These are phyloP conservation scores for Daldinia sp. DNA, from an alignment of 2,329 filamentous ascomycete species.

Conservation along the genomic window DNA sequence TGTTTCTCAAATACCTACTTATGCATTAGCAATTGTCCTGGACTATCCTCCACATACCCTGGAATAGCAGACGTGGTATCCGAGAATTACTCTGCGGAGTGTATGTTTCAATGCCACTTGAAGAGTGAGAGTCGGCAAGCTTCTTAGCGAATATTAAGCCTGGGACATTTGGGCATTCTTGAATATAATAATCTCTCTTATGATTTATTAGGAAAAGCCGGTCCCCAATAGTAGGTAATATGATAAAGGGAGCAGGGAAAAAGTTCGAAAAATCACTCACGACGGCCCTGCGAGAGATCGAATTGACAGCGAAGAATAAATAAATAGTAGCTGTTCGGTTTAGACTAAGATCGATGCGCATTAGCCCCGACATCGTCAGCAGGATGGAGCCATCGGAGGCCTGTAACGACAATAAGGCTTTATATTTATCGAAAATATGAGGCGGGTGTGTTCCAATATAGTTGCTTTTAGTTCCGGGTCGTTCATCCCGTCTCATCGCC, in stretches of 20 bases:
- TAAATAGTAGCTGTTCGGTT: constrained; percentile 19
- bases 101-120: constrained; percentile 12
- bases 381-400: constrained; percentile 17
- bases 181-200: not conserved
- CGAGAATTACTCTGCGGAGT: constrained; percentile 5
- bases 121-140: not conserved
- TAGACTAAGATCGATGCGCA: constrained; percentile 25
- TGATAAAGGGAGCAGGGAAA: no score
- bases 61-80: constrained; percentile 5
- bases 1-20: not conserved
- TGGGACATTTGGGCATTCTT: no score
- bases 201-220: not conserved
- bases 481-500: constrained; percentile 3
- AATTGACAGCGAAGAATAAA: constrained; percentile 25
- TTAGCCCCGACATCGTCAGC: constrained; percentile 18
- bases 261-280: not conserved
- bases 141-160: no score
- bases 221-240: not conserved
- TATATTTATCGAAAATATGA: constrained; percentile 16
- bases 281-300: constrained; percentile 3
- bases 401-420: constrained; percentile 1
- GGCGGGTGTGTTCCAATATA: constrained; percentile 21
- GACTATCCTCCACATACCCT: not conserved
- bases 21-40: constrained; percentile 12
- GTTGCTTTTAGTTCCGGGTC: constrained; percentile 18